phyloP scores from a whole-genome alignment of 2,329 filamentous ascomycete genomes.

The Trichoderma atrobrunneum region DNA sequence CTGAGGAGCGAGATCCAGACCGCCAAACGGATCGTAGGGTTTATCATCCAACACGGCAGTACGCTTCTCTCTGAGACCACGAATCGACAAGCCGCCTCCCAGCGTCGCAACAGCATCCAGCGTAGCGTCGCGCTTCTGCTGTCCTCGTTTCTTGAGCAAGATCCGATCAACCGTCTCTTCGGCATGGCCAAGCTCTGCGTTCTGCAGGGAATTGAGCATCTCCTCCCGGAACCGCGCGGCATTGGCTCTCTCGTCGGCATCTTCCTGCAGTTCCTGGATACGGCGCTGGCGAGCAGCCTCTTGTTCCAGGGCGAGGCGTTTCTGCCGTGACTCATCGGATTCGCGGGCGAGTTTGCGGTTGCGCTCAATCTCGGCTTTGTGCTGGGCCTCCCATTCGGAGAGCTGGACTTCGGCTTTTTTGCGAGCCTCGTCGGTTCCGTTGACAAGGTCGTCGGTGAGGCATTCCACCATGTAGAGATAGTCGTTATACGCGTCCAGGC shows the following conservation, averaged over 20 bases:
- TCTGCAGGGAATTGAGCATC: conserved; percentile 67
- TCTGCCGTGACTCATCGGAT: conserved; percentile 51
- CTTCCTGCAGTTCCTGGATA: conserved; percentile 62
- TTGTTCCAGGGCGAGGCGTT: conserved; percentile 61
- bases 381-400: conserved; percentile 66
- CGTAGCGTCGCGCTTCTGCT: conserved; percentile 39
- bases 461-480: conserved; percentile 92
- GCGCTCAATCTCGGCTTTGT: conserved; percentile 65
- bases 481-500: conserved; percentile 80
- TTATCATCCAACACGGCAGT: conserved; percentile 53
- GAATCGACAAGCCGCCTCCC: conserved; percentile 58
- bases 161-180: conserved; percentile 58
- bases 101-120: conserved; percentile 33
- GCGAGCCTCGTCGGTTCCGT: conserved; percentile 64
- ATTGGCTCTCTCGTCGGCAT: conserved; percentile 66
- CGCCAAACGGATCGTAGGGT: conserved; percentile 87
- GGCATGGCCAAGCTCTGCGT: conserved; percentile 58
- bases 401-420: conserved; percentile 45
- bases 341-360: conserved; percentile 55
- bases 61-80: conserved; percentile 70
- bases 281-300: conserved; percentile 61
- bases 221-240: conserved; percentile 63
- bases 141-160: conserved; percentile 70
- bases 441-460: conserved; percentile 83
- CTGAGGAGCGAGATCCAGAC: conserved; percentile 63